A percentile compares a stretch with the other conserved stretches of the same genome.
Conservation (phyloP, 805 yeast genomes). For the Candida pseudofarinosa region DNA sequence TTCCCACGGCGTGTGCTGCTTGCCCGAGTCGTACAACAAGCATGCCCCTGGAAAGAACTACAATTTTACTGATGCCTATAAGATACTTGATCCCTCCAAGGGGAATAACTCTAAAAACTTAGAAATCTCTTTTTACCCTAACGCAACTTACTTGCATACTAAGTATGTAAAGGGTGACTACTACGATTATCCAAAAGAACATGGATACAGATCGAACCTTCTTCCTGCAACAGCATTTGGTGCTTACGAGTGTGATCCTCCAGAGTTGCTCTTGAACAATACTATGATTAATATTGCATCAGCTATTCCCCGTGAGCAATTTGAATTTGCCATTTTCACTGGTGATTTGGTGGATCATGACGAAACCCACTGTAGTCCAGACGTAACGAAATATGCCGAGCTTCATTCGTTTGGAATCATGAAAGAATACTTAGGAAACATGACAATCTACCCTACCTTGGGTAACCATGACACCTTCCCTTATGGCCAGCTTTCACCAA, state of each 20-base stretch:
- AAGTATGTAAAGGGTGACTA: conserved; percentile 28
- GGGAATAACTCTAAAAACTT: not conserved
- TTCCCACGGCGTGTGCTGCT: conserved; percentile 56
- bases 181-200: conserved; percentile 24
- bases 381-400: conserved; percentile 67
- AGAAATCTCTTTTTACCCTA: conserved; percentile 23
- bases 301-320: conserved; percentile 21
- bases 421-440: conserved; percentile 46
- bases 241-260: conserved; percentile 61
- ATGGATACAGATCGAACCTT: conserved; percentile 15
- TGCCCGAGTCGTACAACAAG: conserved; percentile 42
- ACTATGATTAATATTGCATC: conserved; percentile 36
- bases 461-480: conserved; percentile 77
- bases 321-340: conserved; percentile 64
- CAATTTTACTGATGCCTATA: conserved; percentile 28
- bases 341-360: conserved; percentile 75
- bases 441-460: conserved; percentile 58
- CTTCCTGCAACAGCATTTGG: conserved; percentile 61
- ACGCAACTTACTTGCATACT: conserved; percentile 24
- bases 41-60: conserved; percentile 20
- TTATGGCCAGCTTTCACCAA: conserved; percentile 63
- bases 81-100: conserved; percentile 1
- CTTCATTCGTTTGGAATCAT: conserved; percentile 63
- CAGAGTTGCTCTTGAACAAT: conserved; percentile 56
- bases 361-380: conserved; percentile 47